Evolutionary conservation across 495 filamentous ascomycete genomes (phyloP), one percentile per base, ranked within the genome.

Genomic region (Daldinia childiae): DNA sequence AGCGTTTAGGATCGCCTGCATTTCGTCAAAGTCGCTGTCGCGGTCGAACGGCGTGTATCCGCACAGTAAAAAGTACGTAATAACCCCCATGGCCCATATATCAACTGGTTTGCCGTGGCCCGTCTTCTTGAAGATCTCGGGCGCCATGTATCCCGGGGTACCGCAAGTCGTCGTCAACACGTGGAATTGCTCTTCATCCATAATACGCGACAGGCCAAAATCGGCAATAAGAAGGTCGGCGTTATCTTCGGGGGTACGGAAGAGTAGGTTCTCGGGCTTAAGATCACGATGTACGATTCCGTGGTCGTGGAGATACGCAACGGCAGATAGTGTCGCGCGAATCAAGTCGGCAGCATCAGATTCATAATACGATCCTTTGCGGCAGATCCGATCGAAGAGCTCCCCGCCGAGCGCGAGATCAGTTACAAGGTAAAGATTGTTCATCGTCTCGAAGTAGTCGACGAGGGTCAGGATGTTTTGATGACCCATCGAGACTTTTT

Each of bases 381-480:
- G 91, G 77, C 95, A 99, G 79, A 99, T 99, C 64, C 95, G 93
- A 77, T 99, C 95, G 76, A 99, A 99, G 9, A 99, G 90, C 81
- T 99, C 95, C 58, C 95, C 95, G 63, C 95, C 95, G 24, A 98
- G 89, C 11, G 95, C 95, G 41, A 99, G 92, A 74, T 99, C 95
- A 27, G 96, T 98, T 41, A 99, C 96, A 36, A 99, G 88, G 80
- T 99, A 99, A 57, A 99, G 85, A 79, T 99, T 98, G 81, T 99
- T 98, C 93, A 97, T 95, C 7, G 95, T 99, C 83, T 99, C 95
- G 76, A 99, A 99, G 79, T 99, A 99, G 82, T 99, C 95, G 72
- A 98, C 95, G 62, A 99, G 85, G 17, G 95, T 99, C 63, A 99
- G 82, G 76, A 99, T 98, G 76, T 99, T 99, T 78, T 94, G 92